Conservation (phyloP, 2,329 filamentous ascomycete genomes). For the Penicillium nordicum region DNA sequence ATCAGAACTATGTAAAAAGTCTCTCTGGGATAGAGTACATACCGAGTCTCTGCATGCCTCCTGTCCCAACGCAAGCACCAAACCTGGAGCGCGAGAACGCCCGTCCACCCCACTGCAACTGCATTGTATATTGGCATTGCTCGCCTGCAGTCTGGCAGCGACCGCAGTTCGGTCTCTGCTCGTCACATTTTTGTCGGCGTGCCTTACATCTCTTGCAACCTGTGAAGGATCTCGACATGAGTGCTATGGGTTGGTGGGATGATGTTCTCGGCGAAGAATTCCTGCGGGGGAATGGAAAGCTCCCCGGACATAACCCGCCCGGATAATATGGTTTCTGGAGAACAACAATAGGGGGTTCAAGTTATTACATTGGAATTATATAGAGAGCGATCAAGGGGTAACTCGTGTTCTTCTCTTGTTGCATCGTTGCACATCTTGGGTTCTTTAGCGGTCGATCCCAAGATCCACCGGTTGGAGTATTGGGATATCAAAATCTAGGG, state of each 20-base stretch:
- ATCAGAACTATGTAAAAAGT: not conserved
- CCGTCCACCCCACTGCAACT: constrained; percentile 43
- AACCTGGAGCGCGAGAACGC: constrained; percentile 42
- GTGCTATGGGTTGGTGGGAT: constrained; percentile 12
- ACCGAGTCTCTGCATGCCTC: constrained; percentile 39
- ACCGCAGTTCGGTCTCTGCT: constrained; percentile 40
- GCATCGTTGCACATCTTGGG: not conserved
- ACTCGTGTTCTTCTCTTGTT: not conserved
- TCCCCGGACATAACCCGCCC: constrained; percentile 9
- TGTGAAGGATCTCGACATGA: constrained; percentile 42
- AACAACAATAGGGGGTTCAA: not conserved
- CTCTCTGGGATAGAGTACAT: not conserved
- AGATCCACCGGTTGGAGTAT: constrained; percentile 16
- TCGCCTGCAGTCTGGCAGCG: constrained; percentile 39
- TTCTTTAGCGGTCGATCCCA: constrained; percentile 23
- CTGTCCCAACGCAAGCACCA: constrained; percentile 34
- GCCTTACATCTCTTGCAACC: constrained; percentile 46
- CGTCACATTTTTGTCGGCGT: constrained; percentile 47
- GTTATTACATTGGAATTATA: not conserved
- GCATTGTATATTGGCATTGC: constrained; percentile 42
- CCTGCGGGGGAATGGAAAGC: constrained; percentile 22
- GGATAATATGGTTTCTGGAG: constrained; percentile 11
- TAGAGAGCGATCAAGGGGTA: not conserved
- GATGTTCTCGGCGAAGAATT: constrained; percentile 15
- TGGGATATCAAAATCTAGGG: not conserved